phyloP scores from a whole-genome alignment of 2,329 filamentous ascomycete genomes.

The Aspergillus luchuensis region DNA sequence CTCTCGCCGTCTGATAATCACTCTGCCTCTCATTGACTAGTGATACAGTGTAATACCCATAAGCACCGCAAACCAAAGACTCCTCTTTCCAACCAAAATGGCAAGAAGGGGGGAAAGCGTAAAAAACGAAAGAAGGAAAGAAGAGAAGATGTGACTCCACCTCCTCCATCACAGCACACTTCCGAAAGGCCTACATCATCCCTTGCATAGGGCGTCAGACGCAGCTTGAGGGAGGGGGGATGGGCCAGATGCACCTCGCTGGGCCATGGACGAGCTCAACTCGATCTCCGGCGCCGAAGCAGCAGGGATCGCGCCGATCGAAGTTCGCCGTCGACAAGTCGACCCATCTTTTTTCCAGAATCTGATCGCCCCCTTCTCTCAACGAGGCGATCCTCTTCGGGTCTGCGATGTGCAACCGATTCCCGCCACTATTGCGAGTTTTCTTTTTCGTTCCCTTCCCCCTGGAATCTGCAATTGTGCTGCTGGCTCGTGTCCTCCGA shows the following conservation, averaged over 20 bases:
- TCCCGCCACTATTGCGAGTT: not conserved
- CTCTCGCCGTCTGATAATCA: constrained; percentile 1
- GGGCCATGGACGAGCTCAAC: constrained; percentile 11
- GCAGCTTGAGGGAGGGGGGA: constrained; percentile 6
- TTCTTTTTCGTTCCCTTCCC: constrained; percentile 6
- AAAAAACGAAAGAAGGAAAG: not conserved
- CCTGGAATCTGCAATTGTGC: constrained; percentile 9
- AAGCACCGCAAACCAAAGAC: not conserved
- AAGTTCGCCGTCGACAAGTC: constrained; percentile 12
- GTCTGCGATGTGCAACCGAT: constrained; percentile 1
- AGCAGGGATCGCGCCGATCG: constrained; percentile 20
- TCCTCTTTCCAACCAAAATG: not conserved
- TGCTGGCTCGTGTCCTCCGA: constrained; percentile 7
- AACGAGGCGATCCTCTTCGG: constrained; percentile 18
- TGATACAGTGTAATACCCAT: constrained; percentile 5
- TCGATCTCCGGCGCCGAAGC: constrained; percentile 5
- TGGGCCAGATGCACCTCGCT: not conserved
- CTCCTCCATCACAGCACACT: not conserved
- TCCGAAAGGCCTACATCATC: constrained; percentile 14
- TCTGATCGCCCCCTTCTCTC: constrained; percentile 22
- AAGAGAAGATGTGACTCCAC: not conserved
- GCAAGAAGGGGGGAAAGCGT: not conserved
- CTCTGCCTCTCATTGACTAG: not conserved
- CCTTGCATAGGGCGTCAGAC: constrained; percentile 23
- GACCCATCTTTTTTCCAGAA: constrained; percentile 28